A percentile compares a stretch with the other conserved stretches of the same genome.
Evolutionary conservation across 331 rosid genomes (phyloP).

Genomic region (Telfairia occidentalis): DNA sequence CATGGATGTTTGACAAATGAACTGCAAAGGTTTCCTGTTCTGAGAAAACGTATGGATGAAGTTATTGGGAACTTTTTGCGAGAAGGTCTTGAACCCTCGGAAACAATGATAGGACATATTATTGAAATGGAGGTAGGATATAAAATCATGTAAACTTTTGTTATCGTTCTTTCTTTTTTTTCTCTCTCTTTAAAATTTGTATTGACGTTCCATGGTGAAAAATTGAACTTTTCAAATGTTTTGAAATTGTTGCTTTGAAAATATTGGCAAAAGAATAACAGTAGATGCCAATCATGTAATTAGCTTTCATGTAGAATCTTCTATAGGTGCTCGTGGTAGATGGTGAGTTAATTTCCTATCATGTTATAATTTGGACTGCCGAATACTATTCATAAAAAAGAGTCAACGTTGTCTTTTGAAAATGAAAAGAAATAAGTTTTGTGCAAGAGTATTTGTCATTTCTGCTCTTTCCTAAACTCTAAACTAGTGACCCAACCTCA

Average conservation of each 20-base stretch:
- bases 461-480: background rate
- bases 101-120: conserved; percentile 33
- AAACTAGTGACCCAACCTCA: background rate
- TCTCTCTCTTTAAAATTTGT: background rate
- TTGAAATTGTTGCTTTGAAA: background rate
- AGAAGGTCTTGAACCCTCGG: conserved; percentile 29
- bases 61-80: conserved; percentile 25
- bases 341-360: background rate
- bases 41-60: conserved; percentile 33
- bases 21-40: conserved; percentile 30
- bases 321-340: background rate
- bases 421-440: background rate
- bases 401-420: background rate
- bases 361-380: background rate
- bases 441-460: background rate
- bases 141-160: background rate
- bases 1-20: conserved; percentile 22
- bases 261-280: background rate
- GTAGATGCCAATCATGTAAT: background rate
- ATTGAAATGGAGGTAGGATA: conserved; percentile 35
- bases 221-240: background rate
- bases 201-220: background rate
- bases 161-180: background rate
- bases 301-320: background rate
- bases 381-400: background rate